Evolutionary conservation across 176 grass and related monocot species (phyloP).

Genomic region (Paspalum notatum): DNA sequence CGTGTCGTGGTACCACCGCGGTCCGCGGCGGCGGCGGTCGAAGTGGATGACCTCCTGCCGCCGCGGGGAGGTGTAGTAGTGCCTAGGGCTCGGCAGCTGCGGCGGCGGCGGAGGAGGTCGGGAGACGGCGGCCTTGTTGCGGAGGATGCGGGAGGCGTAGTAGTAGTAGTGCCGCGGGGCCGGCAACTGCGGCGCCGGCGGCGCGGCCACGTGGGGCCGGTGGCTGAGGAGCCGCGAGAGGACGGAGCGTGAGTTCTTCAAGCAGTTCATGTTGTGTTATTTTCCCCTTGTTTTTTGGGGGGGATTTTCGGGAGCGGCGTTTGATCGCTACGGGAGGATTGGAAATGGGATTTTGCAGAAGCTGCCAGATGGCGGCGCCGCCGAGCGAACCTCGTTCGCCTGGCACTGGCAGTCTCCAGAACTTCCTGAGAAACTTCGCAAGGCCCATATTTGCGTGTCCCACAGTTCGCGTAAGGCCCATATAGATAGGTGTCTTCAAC

Average conservation of each 20-base stretch:
- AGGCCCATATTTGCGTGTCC: not conserved
- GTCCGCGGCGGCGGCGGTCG: constrained; percentile 50
- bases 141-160: constrained; percentile 44
- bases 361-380: constrained; percentile 19
- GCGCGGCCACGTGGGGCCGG: constrained; percentile 4
- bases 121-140: constrained; percentile 18
- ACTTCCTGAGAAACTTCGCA: not conserved
- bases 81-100: constrained; percentile 12
- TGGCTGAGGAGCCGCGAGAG: constrained; percentile 46
- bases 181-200: not conserved
- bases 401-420: not conserved
- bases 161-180: constrained; percentile 12
- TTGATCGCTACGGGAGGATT: constrained; percentile 23
- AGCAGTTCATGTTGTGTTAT: constrained; percentile 33
- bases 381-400: not conserved
- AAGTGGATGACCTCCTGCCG: constrained; percentile 71
- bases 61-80: constrained; percentile 49
- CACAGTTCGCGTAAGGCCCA: not conserved
- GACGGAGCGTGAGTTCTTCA: constrained; percentile 52
- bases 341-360: not conserved
- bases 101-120: not conserved
- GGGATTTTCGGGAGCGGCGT: constrained; percentile 16
- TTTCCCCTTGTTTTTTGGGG: constrained; percentile 8
- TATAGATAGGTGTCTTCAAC: no score
- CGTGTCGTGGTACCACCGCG: constrained; percentile 81